These are phyloP conservation scores for Skeletonema marinoi DNA, from an alignment of 108 stramenopile genomes.

Conservation along the genomic window DNA sequence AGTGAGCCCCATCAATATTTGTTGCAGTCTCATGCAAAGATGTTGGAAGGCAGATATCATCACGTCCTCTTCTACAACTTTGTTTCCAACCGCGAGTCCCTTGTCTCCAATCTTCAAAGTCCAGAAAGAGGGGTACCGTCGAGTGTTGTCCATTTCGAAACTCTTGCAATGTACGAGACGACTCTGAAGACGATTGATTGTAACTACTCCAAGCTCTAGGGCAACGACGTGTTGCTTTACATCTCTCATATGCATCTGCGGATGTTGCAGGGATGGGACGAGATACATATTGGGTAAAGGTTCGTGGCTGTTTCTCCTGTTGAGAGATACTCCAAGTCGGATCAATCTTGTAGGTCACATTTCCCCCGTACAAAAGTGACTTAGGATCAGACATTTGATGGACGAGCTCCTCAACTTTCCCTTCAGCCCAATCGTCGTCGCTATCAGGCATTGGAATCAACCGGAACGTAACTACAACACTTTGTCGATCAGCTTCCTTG, in stretches of 20 bases:
- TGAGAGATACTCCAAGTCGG: conserved; percentile 72
- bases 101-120: conserved; percentile 70
- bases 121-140: conserved; percentile 43
- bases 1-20: conserved; percentile 43
- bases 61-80: conserved; percentile 9
- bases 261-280: conserved; percentile 39
- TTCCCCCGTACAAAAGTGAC: conserved; percentile 66
- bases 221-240: conserved; percentile 79
- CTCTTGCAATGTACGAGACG: conserved; percentile 50
- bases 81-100: conserved; percentile 34
- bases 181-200: conserved; percentile 42
- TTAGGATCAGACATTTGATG: conserved; percentile 53
- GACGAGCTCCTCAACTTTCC: conserved; percentile 37
- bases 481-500: conserved; percentile 38
- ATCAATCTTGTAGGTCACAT: conserved; percentile 68
- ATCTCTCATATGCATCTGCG: conserved; percentile 64
- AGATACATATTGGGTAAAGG: conserved; percentile 31
- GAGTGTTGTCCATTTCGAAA: conserved; percentile 51
- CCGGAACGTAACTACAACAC: conserved; percentile 48
- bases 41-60: conserved; percentile 27
- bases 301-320: conserved; percentile 29
- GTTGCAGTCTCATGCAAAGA: conserved; percentile 1
- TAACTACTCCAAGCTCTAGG: conserved; percentile 63
- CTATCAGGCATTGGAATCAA: conserved; percentile 32
- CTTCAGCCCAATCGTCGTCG: conserved; percentile 21